Conservation (phyloP, 148 eudicot genomes). For the Pharnaceum exiguum region DNA sequence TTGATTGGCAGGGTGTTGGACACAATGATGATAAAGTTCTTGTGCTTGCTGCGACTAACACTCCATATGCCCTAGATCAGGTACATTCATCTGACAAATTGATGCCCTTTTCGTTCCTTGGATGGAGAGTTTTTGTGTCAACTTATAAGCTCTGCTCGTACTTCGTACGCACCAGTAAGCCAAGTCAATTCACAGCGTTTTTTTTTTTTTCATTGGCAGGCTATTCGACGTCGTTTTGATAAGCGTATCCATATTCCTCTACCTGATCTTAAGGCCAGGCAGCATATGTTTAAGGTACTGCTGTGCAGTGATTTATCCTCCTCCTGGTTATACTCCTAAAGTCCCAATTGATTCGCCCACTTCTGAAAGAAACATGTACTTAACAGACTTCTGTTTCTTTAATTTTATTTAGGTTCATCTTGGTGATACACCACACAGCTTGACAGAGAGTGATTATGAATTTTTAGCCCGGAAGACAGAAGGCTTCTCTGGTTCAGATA, state of each 20-base stretch:
- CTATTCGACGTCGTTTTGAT: slow-evolving; percentile 90
- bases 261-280: slow-evolving; percentile 89
- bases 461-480: slow-evolving; percentile 68
- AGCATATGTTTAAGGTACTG: slow-evolving; percentile 89
- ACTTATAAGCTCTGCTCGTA: no score
- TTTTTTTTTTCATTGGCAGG: no score
- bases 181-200: no score
- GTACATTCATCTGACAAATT: slow-evolving; percentile 21
- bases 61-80: slow-evolving; percentile 97
- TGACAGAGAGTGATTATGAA: slow-evolving; percentile 86
- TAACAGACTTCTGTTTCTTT: not conserved
- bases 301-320: slow-evolving; percentile 3
- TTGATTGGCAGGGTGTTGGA: slow-evolving; percentile 95
- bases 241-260: slow-evolving; percentile 98
- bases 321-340: not conserved
- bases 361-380: not conserved
- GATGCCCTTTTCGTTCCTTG: not conserved
- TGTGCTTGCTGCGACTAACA: slow-evolving; percentile 94
- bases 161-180: no score
- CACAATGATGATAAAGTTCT: slow-evolving; percentile 95
- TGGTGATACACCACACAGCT: slow-evolving; percentile 90
- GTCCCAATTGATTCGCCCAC: no score
- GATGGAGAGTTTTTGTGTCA: not conserved
- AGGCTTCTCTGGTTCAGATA: slow-evolving; percentile 96
- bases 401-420: slow-evolving; percentile 69